A percentile compares a stretch with the other conserved stretches of the same genome.
These are phyloP conservation scores for Tricholoma furcatifolium DNA, from an alignment of 768 basidiomycete genomes.

Conservation along the genomic window DNA sequence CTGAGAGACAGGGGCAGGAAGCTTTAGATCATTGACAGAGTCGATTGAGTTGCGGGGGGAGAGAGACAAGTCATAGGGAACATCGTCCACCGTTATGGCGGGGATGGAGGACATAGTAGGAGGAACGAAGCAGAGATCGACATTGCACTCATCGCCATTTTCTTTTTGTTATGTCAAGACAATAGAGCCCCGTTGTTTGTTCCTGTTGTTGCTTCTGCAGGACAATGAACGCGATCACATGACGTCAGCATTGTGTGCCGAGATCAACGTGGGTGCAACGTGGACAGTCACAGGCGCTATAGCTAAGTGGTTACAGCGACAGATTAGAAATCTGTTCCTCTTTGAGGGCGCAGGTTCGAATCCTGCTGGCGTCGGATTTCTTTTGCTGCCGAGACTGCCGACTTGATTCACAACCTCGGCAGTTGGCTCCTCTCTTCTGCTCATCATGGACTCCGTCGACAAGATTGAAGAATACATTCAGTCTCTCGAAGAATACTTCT, in stretches of 20 bases:
- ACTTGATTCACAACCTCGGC: slow-evolving; percentile 9
- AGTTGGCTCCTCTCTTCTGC: not conserved
- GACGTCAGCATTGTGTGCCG: not conserved
- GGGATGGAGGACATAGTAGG: slow-evolving; percentile 20
- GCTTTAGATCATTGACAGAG: slow-evolving; percentile 15
- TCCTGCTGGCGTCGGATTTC: slow-evolving; percentile 71
- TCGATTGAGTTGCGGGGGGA: slow-evolving; percentile 17
- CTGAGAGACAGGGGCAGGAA: slow-evolving; percentile 3
- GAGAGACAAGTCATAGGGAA: slow-evolving; percentile 13
- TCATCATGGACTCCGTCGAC: slow-evolving; percentile 44
- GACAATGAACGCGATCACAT: slow-evolving; percentile 8
- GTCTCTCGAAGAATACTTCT: slow-evolving; percentile 62
- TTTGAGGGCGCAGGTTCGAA: slow-evolving; percentile 71
- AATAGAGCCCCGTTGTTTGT: slow-evolving; percentile 5
- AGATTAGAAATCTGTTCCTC: no score
- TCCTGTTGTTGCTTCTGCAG: not conserved
- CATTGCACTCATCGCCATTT: not conserved
- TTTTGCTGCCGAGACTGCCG: slow-evolving; percentile 17
- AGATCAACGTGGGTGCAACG: not conserved
- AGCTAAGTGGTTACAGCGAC: slow-evolving; percentile 77
- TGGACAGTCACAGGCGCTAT: slow-evolving; percentile 29
- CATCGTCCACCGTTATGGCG: slow-evolving; percentile 19
- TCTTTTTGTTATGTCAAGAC: slow-evolving; percentile 9
- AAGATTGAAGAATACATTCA: slow-evolving; percentile 71
- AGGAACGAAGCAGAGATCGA: slow-evolving; percentile 9